phyloP scores from a whole-genome alignment of 495 filamentous ascomycete genomes.

The Amniculicola lignicola region DNA sequence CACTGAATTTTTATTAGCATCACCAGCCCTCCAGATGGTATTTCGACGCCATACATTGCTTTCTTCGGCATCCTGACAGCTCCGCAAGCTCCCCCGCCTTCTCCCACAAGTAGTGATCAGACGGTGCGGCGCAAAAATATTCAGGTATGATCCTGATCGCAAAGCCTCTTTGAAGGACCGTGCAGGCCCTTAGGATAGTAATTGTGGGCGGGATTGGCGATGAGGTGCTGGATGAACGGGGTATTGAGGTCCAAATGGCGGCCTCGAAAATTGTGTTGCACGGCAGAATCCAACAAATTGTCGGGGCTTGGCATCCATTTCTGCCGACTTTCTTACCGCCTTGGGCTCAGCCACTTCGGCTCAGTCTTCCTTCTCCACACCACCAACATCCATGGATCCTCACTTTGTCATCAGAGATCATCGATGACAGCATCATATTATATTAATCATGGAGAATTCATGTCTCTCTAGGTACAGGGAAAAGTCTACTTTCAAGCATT shows the following conservation, averaged over 20 bases:
- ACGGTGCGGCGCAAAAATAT: background rate
- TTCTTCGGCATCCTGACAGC: conserved; percentile 44
- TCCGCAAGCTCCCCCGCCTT: conserved; percentile 30
- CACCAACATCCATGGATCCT: too few species aligned
- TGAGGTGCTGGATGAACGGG: background rate
- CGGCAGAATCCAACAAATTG: conserved; percentile 12
- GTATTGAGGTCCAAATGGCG: conserved; percentile 13
- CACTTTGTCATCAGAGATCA: too few species aligned
- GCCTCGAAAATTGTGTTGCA: conserved; percentile 11
- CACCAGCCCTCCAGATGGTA: background rate
- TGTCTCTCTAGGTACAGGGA: too few species aligned
- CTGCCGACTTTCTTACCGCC: conserved; percentile 14
- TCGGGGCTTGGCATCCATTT: conserved; percentile 2
- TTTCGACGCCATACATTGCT: conserved; percentile 35
- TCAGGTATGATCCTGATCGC: too few species aligned
- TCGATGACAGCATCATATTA: too few species aligned
- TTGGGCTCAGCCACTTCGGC: too few species aligned
- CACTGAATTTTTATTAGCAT: conserved; percentile 49
- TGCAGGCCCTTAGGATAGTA: too few species aligned
- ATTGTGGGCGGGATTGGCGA: background rate
- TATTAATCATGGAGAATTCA: too few species aligned
- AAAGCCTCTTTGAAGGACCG: too few species aligned
- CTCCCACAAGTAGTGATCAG: background rate
- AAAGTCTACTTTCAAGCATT: too few species aligned
- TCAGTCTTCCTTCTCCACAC: background rate